phyloP scores from a whole-genome alignment of 1,284 basidiomycete genomes.

The Coniferiporia weirii region DNA sequence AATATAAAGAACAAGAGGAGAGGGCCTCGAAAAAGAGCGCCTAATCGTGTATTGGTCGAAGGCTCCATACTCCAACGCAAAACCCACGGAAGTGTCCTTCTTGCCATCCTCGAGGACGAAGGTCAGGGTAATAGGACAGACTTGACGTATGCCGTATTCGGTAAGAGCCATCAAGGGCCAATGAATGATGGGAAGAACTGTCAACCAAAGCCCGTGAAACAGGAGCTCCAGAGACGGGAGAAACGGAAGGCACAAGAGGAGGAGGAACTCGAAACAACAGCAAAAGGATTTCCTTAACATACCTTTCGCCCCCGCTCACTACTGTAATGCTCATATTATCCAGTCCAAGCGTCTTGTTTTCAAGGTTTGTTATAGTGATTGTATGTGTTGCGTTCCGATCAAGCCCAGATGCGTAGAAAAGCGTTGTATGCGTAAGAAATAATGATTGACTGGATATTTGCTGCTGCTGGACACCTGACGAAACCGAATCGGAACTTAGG shows the following conservation, averaged over 20 bases:
- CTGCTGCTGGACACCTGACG: slow-evolving; percentile 39
- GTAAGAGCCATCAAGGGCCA: slow-evolving; percentile 14
- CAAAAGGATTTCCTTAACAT: slow-evolving; percentile 20
- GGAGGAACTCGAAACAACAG: slow-evolving; percentile 13
- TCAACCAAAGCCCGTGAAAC: not conserved
- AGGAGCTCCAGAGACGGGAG: slow-evolving; percentile 1
- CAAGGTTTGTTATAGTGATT: slow-evolving; percentile 51
- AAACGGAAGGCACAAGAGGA: not conserved
- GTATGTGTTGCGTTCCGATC: slow-evolving; percentile 43
- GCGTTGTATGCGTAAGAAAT: slow-evolving; percentile 37
- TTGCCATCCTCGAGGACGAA: slow-evolving; percentile 5
- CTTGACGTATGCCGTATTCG: not conserved
- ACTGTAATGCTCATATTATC: slow-evolving; percentile 38
- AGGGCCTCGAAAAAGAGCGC: not conserved
- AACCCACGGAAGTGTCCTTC: not conserved
- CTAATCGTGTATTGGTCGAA: not conserved
- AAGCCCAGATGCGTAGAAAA: slow-evolving; percentile 61
- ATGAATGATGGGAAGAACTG: slow-evolving; percentile 3
- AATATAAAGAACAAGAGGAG: not conserved
- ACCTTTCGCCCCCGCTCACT: slow-evolving; percentile 33
- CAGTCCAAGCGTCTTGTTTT: slow-evolving; percentile 42
- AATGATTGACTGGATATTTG: slow-evolving; percentile 44
- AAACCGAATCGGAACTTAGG: slow-evolving; percentile 42
- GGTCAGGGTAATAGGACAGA: slow-evolving; percentile 4
- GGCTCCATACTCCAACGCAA: not conserved